Evolutionary conservation across 176 grass and related monocot genomes (phyloP).

Genomic region (Triticum urartu): DNA sequence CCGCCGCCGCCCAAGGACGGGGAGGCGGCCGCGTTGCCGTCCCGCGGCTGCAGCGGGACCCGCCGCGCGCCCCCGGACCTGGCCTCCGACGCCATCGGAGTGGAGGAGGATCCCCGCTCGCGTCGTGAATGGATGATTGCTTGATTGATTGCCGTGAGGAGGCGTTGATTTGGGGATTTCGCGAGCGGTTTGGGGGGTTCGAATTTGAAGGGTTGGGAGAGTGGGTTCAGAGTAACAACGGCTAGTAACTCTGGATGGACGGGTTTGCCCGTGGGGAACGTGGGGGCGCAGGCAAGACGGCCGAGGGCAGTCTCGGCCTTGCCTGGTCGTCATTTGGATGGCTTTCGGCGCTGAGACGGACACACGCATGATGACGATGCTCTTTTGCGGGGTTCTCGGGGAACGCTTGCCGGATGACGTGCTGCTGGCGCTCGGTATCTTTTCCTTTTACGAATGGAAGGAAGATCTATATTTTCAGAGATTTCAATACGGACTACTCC

Average conservation of each 20-base stretch:
- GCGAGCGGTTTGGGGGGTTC: not conserved
- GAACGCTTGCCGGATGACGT: not conserved
- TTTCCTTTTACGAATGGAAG: too few relatives aligned
- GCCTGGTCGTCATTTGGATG: not conserved
- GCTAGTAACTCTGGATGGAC: slow-evolving; percentile 17
- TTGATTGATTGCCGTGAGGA: too few relatives aligned
- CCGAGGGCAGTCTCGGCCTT: not conserved
- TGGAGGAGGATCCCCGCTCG: too few relatives aligned
- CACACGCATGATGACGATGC: not conserved
- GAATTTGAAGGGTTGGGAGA: slow-evolving; percentile 20
- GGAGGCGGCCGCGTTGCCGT: slow-evolving; percentile 36
- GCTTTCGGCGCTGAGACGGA: not conserved
- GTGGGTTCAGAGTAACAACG: slow-evolving; percentile 8
- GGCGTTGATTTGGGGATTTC: not conserved
- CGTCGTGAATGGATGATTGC: too few relatives aligned
- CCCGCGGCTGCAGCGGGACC: slow-evolving; percentile 37
- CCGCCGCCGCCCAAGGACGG: not conserved
- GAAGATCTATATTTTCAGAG: too few relatives aligned
- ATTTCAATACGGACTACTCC: too few relatives aligned
- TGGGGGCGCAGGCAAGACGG: fast-evolving
- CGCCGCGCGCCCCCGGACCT: slow-evolving; percentile 14
- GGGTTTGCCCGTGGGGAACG: not conserved
- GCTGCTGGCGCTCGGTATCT: too few relatives aligned
- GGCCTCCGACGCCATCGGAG: slow-evolving; percentile 18
- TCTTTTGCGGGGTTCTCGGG: not conserved